Conservation (phyloP, 2,329 filamentous ascomycete genomes). For the Colletotrichum falcatum region DNA sequence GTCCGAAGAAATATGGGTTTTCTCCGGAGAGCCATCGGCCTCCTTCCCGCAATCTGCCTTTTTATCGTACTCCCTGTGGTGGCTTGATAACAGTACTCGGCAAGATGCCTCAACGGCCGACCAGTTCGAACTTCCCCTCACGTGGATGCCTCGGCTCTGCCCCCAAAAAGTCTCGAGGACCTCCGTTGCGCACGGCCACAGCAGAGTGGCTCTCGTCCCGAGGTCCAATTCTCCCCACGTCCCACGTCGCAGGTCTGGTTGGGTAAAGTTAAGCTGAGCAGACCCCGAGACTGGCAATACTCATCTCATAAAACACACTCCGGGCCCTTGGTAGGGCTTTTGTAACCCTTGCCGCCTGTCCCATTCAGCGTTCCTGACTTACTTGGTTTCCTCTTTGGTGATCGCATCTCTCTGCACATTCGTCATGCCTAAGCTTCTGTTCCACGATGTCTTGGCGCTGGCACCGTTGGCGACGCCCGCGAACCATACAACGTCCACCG, state of each 20-base stretch:
- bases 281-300: conserved; percentile 8
- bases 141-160: conserved; percentile 38
- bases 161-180: conserved; percentile 20
- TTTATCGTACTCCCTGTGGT: not conserved
- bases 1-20: conserved; percentile 27
- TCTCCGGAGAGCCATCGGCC: conserved; percentile 13
- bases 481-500: not conserved
- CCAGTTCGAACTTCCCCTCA: conserved; percentile 24
- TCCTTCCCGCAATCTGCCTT: conserved; percentile 7
- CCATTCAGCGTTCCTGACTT: not conserved
- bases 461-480: conserved; percentile 14
- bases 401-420: not conserved
- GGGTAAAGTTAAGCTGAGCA: conserved; percentile 15
- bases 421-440: conserved; percentile 33
- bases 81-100: not conserved
- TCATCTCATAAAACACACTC: conserved; percentile 18
- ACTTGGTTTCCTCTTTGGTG: not conserved
- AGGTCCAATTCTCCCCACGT: conserved; percentile 25
- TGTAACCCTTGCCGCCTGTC: not conserved
- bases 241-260: conserved; percentile 23
- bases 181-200: conserved; percentile 33
- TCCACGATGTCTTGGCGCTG: conserved; percentile 36
- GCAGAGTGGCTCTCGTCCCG: conserved; percentile 34
- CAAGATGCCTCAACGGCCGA: not conserved
- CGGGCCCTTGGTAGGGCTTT: not conserved